Evolutionary conservation across 2,329 filamentous ascomycete genomes (phyloP).

Genomic region (Fusarium equiseti): DNA sequence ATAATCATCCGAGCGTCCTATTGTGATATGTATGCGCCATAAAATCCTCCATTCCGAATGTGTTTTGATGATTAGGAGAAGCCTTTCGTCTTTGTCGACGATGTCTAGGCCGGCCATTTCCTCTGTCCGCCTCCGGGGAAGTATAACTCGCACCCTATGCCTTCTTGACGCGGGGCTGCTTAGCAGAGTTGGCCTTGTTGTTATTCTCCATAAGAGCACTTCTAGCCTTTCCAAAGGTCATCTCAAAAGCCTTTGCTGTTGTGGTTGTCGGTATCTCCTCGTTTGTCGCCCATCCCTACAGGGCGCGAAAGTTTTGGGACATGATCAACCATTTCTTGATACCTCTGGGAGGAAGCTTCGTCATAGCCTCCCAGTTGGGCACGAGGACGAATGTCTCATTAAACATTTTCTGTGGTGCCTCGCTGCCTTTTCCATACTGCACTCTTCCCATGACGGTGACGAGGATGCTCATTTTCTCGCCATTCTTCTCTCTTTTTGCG

Average conservation of each 20-base stretch:
- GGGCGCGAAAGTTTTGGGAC: constrained; percentile 77
- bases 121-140: neutral
- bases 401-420: constrained; percentile 76
- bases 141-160: constrained; percentile 9
- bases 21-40: constrained; percentile 11
- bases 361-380: constrained; percentile 75
- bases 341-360: constrained; percentile 64
- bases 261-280: constrained; percentile 18
- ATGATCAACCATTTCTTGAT: constrained; percentile 73
- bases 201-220: constrained; percentile 22
- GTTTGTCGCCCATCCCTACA: constrained; percentile 51
- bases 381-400: constrained; percentile 85
- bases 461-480: constrained; percentile 74
- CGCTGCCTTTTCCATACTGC: constrained; percentile 72
- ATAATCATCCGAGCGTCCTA: neutral
- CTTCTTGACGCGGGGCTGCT: constrained; percentile 15
- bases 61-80: constrained; percentile 2
- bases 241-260: constrained; percentile 1
- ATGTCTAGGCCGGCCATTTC: neutral
- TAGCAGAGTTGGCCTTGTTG: constrained; percentile 24
- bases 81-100: neutral
- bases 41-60: neutral
- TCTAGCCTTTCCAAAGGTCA: constrained; percentile 1
- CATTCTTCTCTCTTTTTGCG: constrained; percentile 61
- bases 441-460: constrained; percentile 81